These are phyloP conservation scores for Globisporangium emineosum DNA, from an alignment of 352 stramenopile genomes.

Conservation along the genomic window DNA sequence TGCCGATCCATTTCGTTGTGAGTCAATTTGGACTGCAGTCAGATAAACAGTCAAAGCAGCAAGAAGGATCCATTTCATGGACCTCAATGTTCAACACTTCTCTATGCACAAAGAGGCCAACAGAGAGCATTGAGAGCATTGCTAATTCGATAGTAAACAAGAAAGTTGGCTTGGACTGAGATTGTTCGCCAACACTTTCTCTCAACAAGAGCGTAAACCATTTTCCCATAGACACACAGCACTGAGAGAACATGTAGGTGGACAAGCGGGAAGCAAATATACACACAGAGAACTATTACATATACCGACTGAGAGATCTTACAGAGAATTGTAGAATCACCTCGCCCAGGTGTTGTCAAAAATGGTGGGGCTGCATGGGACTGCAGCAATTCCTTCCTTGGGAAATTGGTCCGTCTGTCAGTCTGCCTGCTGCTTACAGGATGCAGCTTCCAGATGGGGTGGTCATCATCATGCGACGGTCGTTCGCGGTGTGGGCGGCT, in stretches of 20 bases:
- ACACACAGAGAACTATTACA: background rate
- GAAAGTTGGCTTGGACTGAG: background rate
- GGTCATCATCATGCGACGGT: conserved; percentile 42
- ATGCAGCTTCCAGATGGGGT: conserved; percentile 42
- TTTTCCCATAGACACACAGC: background rate
- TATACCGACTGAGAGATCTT: background rate
- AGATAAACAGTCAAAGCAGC: background rate
- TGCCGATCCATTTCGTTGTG: background rate
- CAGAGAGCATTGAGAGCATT: background rate
- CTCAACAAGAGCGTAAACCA: background rate
- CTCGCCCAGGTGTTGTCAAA: background rate
- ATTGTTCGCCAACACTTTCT: background rate
- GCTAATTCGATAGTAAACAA: background rate
- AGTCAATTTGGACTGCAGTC: background rate
- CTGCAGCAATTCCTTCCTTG: background rate
- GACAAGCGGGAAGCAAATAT: background rate
- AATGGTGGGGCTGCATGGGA: background rate
- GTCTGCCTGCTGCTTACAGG: conserved; percentile 23
- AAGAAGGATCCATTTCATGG: background rate
- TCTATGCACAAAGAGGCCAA: background rate
- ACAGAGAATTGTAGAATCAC: conserved; percentile 1
- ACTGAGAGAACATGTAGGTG: background rate
- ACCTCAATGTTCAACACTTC: too few relatives aligned
- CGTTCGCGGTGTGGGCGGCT: conserved; percentile 17
- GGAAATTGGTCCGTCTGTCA: background rate